These are phyloP conservation scores for Fagopyrum esculentum DNA, from an alignment of 148 eudicot genomes.

Conservation along the genomic window DNA sequence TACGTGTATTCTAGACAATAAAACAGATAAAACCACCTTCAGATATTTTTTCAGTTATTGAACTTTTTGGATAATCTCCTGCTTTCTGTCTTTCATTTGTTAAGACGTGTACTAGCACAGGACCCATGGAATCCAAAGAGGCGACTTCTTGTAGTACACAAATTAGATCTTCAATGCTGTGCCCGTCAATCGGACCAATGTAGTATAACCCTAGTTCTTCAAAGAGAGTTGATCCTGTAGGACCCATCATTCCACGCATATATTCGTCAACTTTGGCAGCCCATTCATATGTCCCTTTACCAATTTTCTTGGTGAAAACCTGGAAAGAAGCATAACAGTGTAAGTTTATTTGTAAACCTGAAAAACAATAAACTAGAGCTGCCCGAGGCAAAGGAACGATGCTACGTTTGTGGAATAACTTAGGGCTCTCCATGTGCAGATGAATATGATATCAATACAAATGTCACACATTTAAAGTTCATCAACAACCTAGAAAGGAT, in stretches of 20 bases:
- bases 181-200: conserved; percentile 92
- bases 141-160: conserved; percentile 84
- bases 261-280: conserved; percentile 95
- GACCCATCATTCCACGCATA: conserved; percentile 88
- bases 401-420: not conserved
- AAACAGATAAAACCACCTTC: conserved; percentile 25
- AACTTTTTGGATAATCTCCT: conserved; percentile 20
- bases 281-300: conserved; percentile 79
- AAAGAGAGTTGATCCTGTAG: conserved; percentile 81
- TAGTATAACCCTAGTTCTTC: conserved; percentile 94
- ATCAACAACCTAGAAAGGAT: not conserved
- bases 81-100: conserved; percentile 44
- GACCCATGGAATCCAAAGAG: conserved; percentile 85
- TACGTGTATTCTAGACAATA: not conserved
- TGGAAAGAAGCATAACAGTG: conserved; percentile 18
- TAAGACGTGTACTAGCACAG: conserved; percentile 80
- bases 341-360: not conserved
- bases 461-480: not conserved
- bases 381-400: not conserved
- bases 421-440: not conserved
- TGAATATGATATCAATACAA: not conserved
- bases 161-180: conserved; percentile 71
- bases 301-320: conserved; percentile 71
- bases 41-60: conserved; percentile 16
- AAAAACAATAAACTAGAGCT: not conserved